Evolutionary conservation across 495 filamentous ascomycete genomes (phyloP).

Genomic region (Filosporella fistucella): DNA sequence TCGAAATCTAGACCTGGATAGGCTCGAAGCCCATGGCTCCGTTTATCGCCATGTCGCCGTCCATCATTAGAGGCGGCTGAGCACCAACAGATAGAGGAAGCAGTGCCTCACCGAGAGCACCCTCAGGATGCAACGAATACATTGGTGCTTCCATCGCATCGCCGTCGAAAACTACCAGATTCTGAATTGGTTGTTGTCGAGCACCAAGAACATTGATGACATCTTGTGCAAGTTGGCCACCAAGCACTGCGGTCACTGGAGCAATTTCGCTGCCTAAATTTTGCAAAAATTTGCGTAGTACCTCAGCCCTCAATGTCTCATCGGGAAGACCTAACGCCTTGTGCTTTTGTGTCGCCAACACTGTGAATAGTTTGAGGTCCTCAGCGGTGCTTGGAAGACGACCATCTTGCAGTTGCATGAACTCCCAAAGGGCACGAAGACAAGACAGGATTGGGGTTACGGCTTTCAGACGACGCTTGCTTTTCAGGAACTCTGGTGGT

Average conservation of each 20-base stretch:
- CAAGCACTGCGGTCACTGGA: slow-evolving; percentile 84
- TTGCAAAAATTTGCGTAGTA: slow-evolving; percentile 78
- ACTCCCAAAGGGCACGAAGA: slow-evolving; percentile 80
- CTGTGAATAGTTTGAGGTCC: slow-evolving; percentile 69
- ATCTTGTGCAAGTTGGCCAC: slow-evolving; percentile 88
- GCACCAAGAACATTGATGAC: slow-evolving; percentile 92
- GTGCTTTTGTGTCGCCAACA: slow-evolving; percentile 68
- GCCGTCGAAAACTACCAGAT: slow-evolving; percentile 88
- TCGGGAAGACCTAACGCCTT: slow-evolving; percentile 70
- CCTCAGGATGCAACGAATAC: slow-evolving; percentile 74
- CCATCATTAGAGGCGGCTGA: slow-evolving; percentile 9
- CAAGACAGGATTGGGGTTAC: slow-evolving; percentile 80
- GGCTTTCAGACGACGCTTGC: slow-evolving; percentile 61
- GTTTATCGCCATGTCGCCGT: slow-evolving; percentile 2
- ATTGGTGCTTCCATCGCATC: slow-evolving; percentile 71
- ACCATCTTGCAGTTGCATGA: slow-evolving; percentile 48
- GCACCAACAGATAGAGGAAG: slow-evolving; percentile 20
- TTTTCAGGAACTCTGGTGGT: slow-evolving; percentile 61
- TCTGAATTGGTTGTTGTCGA: slow-evolving; percentile 91
- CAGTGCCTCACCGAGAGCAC: slow-evolving; percentile 36
- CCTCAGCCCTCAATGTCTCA: slow-evolving; percentile 69
- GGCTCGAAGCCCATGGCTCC: slow-evolving; percentile 9
- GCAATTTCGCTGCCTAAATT: slow-evolving; percentile 78
- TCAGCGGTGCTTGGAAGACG: slow-evolving; percentile 48
- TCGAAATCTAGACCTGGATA: too few relatives aligned